A percentile compares a stretch with the other conserved stretches of the same genome.
These are phyloP conservation scores for Delonix regia DNA, from an alignment of 306 rosid genomes.

Conservation along the genomic window DNA sequence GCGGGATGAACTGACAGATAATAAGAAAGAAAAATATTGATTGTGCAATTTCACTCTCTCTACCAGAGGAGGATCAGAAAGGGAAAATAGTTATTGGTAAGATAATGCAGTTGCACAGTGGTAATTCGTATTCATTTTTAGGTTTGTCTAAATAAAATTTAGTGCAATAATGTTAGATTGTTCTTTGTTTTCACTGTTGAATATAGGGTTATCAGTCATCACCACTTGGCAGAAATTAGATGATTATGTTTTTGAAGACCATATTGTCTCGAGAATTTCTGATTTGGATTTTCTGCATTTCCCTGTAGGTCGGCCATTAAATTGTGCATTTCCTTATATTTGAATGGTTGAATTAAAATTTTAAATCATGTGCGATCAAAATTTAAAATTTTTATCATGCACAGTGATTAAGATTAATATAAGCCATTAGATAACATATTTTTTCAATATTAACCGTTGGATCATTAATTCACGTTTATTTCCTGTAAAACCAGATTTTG, in stretches of 20 bases:
- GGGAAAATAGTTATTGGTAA: slow-evolving; percentile 75
- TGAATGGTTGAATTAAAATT: too few species aligned
- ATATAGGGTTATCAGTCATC: slow-evolving; percentile 96
- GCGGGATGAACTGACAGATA: slow-evolving; percentile 73
- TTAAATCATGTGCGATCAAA: too few species aligned
- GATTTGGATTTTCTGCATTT: too few species aligned
- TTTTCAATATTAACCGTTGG: too few species aligned
- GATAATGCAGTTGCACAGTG: slow-evolving; percentile 32
- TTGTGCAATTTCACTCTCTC: slow-evolving; percentile 80
- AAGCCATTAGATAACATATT: too few species aligned
- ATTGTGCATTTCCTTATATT: too few species aligned
- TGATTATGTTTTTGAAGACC: slow-evolving; percentile 99
- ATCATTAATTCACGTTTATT: too few species aligned
- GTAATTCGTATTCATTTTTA: slow-evolving; percentile 10
- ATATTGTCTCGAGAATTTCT: too few species aligned
- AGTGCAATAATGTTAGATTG: slow-evolving; percentile 16
- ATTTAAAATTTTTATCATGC: too few species aligned
- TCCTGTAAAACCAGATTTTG: too few species aligned
- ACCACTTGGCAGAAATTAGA: slow-evolving; percentile 93
- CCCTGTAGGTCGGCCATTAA: too few species aligned
- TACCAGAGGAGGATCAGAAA: slow-evolving; percentile 71
- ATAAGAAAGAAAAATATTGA: slow-evolving; percentile 73
- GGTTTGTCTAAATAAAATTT: neutral
- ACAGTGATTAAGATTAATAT: too few species aligned
- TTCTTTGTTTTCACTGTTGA: slow-evolving; percentile 27